phyloP scores from a whole-genome alignment of 2,329 filamentous ascomycete species.

The Alternaria ventricosa region DNA sequence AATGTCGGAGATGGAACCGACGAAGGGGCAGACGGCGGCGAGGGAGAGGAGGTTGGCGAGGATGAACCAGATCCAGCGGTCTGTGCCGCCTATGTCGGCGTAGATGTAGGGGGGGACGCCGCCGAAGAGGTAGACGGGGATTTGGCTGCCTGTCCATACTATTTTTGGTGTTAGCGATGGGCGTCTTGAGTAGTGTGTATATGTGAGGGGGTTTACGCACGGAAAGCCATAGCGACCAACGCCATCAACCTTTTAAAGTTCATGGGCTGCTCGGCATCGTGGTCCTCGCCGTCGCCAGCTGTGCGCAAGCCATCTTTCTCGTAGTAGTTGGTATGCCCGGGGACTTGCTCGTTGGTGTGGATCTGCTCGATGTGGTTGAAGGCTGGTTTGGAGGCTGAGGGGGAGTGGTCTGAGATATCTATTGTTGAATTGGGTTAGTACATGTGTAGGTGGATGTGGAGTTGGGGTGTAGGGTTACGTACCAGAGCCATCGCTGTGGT shows the following conservation, averaged over 20 bases:
- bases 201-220: background rate
- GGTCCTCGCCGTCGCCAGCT: slow-evolving; percentile 23
- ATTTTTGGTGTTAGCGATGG: background rate
- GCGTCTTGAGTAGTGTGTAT: background rate
- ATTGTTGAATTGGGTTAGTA: background rate
- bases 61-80: slow-evolving; percentile 65
- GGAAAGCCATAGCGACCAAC: slow-evolving; percentile 52
- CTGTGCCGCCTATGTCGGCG: slow-evolving; percentile 64
- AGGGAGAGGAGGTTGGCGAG: slow-evolving; percentile 60
- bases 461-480: background rate
- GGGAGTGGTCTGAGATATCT: slow-evolving; percentile 18
- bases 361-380: slow-evolving; percentile 40
- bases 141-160: slow-evolving; percentile 67
- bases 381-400: slow-evolving; percentile 15
- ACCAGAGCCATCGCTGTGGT: background rate
- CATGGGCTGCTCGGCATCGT: slow-evolving; percentile 13
- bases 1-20: slow-evolving; percentile 55
- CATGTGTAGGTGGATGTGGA: too few relatives aligned
- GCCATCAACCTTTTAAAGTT: slow-evolving; percentile 54
- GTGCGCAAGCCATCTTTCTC: slow-evolving; percentile 56
- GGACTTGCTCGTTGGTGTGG: slow-evolving; percentile 46
- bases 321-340: slow-evolving; percentile 52
- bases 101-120: slow-evolving; percentile 59
- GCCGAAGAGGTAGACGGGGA: slow-evolving; percentile 55
- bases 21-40: slow-evolving; percentile 66